Evolutionary conservation across 164 flowering plant genomes (phyloP).

Genomic region (Liriodendron chinense): DNA sequence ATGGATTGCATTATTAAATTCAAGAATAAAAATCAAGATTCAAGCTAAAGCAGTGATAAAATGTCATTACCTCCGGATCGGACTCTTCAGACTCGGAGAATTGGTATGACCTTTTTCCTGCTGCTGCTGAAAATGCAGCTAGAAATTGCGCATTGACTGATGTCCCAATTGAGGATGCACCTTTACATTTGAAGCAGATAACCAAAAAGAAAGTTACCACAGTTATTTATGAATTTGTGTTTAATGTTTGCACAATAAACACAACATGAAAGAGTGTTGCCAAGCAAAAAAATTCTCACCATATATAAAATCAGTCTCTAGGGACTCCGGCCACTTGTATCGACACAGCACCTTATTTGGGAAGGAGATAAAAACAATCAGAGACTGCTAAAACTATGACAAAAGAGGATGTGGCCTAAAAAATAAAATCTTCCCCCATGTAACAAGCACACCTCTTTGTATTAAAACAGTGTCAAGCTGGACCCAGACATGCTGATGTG

Average conservation of each 20-base stretch:
- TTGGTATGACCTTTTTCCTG: conserved; percentile 61
- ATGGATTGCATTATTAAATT: neutral
- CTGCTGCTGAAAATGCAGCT: conserved; percentile 86
- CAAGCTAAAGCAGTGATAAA: neutral
- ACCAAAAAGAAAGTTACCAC: neutral
- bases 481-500: neutral
- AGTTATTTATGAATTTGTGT: neutral
- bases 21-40: neutral
- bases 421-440: neutral
- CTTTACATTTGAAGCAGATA: conserved; percentile 26
- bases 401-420: neutral
- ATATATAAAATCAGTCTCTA: conserved; percentile 72
- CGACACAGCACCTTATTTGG: conserved; percentile 48
- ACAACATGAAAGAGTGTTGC: neutral
- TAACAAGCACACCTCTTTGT: neutral
- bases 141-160: conserved; percentile 66
- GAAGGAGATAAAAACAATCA: neutral
- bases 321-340: conserved; percentile 75
- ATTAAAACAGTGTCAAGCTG: neutral
- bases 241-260: neutral
- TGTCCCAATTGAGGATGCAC: conserved; percentile 84
- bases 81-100: conserved; percentile 78
- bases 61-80: conserved; percentile 75
- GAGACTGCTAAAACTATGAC: neutral
- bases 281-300: conserved; percentile 38